Conservation (phyloP, 1,284 basidiomycete species). For the Apiotrichum domesticum region DNA sequence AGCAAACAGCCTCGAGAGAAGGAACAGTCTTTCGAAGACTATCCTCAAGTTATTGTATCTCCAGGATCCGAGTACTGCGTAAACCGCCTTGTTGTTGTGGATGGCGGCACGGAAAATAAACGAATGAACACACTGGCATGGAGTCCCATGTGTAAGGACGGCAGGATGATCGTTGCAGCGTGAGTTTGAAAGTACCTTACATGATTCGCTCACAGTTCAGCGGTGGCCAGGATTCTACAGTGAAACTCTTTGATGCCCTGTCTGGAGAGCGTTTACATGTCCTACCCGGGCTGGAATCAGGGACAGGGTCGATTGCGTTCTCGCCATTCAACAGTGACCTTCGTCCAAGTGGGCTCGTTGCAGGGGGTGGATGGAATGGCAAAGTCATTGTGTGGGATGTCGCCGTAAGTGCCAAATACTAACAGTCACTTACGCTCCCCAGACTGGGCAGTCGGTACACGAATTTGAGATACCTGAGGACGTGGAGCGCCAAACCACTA, state of each 20-base stretch:
- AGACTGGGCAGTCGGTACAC: constrained; percentile 26
- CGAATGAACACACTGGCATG: constrained; percentile 40
- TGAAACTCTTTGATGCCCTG: constrained; percentile 37
- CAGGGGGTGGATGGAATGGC: constrained; percentile 40
- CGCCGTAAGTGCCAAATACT: constrained; percentile 20
- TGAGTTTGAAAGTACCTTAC: constrained; percentile 18
- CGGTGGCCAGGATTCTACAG: constrained; percentile 40
- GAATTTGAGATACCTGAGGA: constrained; percentile 35
- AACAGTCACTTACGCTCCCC: background rate
- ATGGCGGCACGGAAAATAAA: constrained; percentile 32
- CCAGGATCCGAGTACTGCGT: constrained; percentile 28
- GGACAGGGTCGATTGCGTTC: constrained; percentile 38
- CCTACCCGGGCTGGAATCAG: constrained; percentile 31
- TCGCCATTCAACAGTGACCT: constrained; percentile 21
- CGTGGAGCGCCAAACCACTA: constrained; percentile 15
- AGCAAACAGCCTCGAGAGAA: constrained; percentile 16
- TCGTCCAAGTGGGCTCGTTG: constrained; percentile 24
- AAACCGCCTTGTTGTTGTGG: constrained; percentile 32
- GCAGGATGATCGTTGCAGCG: constrained; percentile 39
- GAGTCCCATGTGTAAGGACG: constrained; percentile 24
- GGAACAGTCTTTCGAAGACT: constrained; percentile 20
- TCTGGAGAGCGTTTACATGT: constrained; percentile 31
- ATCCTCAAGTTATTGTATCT: constrained; percentile 20
- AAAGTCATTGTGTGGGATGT: constrained; percentile 37
- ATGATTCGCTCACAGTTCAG: constrained; percentile 7